Evolutionary conservation across 129 eudicot genomes (phyloP), one percentile per base, ranked within the genome.

Genomic region (Artemisia argyi): DNA sequence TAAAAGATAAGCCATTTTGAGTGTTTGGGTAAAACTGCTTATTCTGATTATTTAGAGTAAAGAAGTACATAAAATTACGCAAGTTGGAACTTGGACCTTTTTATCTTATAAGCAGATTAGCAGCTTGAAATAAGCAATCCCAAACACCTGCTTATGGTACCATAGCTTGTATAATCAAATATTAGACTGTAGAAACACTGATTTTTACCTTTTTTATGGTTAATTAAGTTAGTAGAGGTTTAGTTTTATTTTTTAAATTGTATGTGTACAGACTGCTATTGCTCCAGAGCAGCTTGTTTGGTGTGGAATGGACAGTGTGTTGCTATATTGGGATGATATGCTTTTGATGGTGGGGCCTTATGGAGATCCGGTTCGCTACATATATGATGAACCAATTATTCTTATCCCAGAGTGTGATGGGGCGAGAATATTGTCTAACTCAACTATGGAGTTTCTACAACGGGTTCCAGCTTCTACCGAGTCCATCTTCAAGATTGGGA

Each of bases 351-450:
- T 95, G 74, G 97, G 97, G 10, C 94, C 97, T 14, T 87, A 67
- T 78, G 99, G 88, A 60, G 99, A 88, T 56, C 86, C 97, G 2
- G 91, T 95, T 66, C 86, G 85, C 65, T 95, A 90, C 85, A 78
- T 88, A 59, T 90, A 83, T 80, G 99, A 95, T 69, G 99, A 95
- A 66, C 96, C 99, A 51, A 81, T 90, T 77, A 65, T 88, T 11
- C 89, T 95, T 58, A 90, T 95, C 44, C 90, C 99, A 15, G 99
- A 95, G 76, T 95, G 99, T 68, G 99, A 95, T 80, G 99, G 99
- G 35, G 99, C 89, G 24, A 78, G 97, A 75, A 83, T 90, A 83
- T 85, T 95, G 63, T 83, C 99, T 2, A 95, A 90, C 76, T 79
- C 84, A 64, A 88, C 79, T 70, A 95, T 95, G 99, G 99, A 95